These are phyloP conservation scores for Rhizopus microsporus DNA, from an alignment of 371 early-diverging fungal genomes.

Conservation along the genomic window DNA sequence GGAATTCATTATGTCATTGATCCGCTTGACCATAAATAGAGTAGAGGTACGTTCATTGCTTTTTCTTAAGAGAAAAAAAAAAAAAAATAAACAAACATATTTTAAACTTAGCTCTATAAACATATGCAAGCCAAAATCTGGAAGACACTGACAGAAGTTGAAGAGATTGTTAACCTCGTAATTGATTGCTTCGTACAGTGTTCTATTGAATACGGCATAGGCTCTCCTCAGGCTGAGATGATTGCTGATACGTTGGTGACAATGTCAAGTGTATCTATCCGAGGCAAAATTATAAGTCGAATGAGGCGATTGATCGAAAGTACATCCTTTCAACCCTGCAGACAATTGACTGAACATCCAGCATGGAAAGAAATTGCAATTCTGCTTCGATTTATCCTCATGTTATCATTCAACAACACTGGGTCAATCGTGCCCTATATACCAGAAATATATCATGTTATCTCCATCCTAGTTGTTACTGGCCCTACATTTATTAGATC, in stretches of 20 bases:
- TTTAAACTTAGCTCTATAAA: constrained; percentile 61
- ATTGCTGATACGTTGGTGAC: constrained; percentile 86
- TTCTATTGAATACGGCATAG: constrained; percentile 79
- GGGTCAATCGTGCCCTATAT: constrained; percentile 68
- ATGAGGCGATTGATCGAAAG: constrained; percentile 75
- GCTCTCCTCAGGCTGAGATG: constrained; percentile 79
- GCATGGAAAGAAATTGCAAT: constrained; percentile 90
- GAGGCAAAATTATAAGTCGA: constrained; percentile 82
- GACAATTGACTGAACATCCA: constrained; percentile 74
- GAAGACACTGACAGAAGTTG: constrained; percentile 75
- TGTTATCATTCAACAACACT: constrained; percentile 86
- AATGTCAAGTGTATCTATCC: constrained; percentile 73
- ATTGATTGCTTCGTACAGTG: constrained; percentile 80
- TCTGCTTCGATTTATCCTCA: constrained; percentile 81
- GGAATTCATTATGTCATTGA: constrained; percentile 73
- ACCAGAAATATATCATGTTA: constrained; percentile 85
- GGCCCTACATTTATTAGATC: constrained; percentile 84
- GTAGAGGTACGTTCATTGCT: constrained; percentile 48
- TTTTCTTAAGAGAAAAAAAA: neutral
- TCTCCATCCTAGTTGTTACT: constrained; percentile 79
- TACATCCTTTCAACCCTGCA: constrained; percentile 72
- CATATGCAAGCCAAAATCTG: constrained; percentile 84
- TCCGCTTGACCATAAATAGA: constrained; percentile 82
- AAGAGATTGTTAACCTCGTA: constrained; percentile 76
- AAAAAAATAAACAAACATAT: neutral